A percentile compares a stretch with the other conserved stretches of the same genome.
These are phyloP conservation scores for California macrophylla DNA, from an alignment of 441 rosid genomes.

Conservation along the genomic window DNA sequence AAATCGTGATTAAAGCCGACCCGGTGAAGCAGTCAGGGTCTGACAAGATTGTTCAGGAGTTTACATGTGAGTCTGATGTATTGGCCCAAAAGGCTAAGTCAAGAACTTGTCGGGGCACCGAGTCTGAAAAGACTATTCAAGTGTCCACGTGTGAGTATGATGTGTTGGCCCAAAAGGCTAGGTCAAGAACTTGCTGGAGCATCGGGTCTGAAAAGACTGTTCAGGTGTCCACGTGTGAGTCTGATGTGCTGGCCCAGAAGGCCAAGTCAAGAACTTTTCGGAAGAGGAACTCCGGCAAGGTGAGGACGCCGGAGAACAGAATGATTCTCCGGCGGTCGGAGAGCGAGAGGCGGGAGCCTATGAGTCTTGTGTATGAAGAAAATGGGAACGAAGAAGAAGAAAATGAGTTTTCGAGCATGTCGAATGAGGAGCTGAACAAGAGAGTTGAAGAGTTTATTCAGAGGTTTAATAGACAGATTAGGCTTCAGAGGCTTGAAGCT, in stretches of 20 bases:
- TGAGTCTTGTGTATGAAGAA: neutral
- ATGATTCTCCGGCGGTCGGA: conserved; percentile 19
- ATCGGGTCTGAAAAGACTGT: too few relatives aligned
- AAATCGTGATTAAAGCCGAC: conserved; percentile 1
- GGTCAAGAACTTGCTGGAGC: too few relatives aligned
- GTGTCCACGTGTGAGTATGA: neutral
- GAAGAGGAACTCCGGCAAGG: conserved; percentile 25
- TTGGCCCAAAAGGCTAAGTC: too few relatives aligned
- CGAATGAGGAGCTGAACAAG: conserved; percentile 56
- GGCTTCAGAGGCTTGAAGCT: neutral
- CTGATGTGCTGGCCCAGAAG: neutral
- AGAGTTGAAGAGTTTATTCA: conserved; percentile 71
- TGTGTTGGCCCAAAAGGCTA: too few relatives aligned
- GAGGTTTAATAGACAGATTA: conserved; percentile 14
- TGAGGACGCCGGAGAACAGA: conserved; percentile 28
- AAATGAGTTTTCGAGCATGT: conserved; percentile 47
- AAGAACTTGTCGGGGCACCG: neutral
- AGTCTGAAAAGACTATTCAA: neutral
- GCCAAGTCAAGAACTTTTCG: conserved; percentile 6
- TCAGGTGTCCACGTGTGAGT: too few relatives aligned
- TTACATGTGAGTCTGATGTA: too few relatives aligned
- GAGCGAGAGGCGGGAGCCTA: neutral
- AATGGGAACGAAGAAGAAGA: conserved; percentile 27
- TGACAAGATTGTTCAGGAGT: neutral
- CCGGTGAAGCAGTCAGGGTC: conserved; percentile 3